Evolutionary conservation across 495 filamentous ascomycete species (phyloP).

Genomic region (Alectoria sarmentosa): DNA sequence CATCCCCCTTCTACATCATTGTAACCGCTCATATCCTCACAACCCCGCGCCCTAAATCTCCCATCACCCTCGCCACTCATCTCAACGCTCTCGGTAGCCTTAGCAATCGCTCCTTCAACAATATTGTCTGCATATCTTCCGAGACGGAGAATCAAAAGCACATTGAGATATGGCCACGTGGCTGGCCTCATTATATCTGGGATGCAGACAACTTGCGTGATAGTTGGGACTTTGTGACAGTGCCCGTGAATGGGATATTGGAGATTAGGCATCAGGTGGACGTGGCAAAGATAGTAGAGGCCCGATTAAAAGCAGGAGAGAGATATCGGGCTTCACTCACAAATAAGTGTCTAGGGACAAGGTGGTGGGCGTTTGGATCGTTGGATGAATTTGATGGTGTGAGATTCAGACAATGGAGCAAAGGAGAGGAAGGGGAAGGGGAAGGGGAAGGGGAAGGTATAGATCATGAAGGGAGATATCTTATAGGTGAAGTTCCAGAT

Average conservation of each 20-base stretch:
- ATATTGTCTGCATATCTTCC: not conserved
- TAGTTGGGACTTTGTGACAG: not conserved
- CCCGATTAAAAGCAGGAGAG: not conserved
- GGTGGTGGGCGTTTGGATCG: not conserved
- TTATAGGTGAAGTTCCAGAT: not conserved
- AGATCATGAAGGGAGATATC: not conserved
- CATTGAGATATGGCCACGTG: not conserved
- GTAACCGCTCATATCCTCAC: not conserved
- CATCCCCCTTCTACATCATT: not conserved
- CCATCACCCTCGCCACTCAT: not conserved
- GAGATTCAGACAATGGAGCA: not conserved
- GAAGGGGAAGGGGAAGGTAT: not conserved
- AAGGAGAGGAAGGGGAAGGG: not conserved
- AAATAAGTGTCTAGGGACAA: not conserved
- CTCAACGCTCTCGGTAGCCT: not conserved
- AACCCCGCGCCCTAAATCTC: not conserved
- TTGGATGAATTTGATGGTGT: not conserved
- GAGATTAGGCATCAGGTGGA: not conserved
- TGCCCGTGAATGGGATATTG: not conserved
- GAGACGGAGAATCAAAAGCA: not conserved
- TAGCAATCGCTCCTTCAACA: not conserved
- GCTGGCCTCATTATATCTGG: not conserved
- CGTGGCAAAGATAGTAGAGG: not conserved
- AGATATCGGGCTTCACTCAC: not conserved
- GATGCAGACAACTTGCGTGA: not conserved